Percentiles rank a stretch among this genome's conserved stretches.
These are phyloP conservation scores for Dactylellina haptotyla DNA, from an alignment of 2,329 filamentous ascomycete genomes.

Conservation along the genomic window DNA sequence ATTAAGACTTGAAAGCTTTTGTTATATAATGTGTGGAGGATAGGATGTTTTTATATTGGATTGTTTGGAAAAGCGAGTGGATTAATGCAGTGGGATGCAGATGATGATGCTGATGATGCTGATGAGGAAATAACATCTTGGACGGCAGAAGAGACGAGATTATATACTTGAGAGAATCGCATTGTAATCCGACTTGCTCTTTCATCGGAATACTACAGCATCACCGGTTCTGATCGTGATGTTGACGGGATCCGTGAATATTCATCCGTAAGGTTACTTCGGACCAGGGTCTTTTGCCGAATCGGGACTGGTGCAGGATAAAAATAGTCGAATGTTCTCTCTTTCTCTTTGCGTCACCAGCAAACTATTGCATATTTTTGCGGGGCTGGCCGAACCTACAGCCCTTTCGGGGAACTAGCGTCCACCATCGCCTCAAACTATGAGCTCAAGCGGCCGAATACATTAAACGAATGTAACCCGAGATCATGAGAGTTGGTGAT, in stretches of 20 bases:
- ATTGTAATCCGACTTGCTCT: background rate
- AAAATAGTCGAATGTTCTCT: slow-evolving; percentile 34
- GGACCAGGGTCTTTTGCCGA: slow-evolving; percentile 16
- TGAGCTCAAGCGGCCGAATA: slow-evolving; percentile 27
- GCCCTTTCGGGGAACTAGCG: slow-evolving; percentile 11
- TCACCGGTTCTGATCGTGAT: slow-evolving; percentile 25
- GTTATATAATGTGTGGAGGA: slow-evolving; percentile 1
- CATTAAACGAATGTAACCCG: slow-evolving; percentile 46
- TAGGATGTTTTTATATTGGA: slow-evolving; percentile 19
- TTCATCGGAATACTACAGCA: background rate
- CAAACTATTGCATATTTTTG: slow-evolving; percentile 2
- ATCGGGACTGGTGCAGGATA: slow-evolving; percentile 19
- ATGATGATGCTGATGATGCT: slow-evolving; percentile 24
- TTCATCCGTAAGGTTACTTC: slow-evolving; percentile 43
- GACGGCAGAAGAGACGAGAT: slow-evolving; percentile 7
- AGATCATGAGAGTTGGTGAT: slow-evolving; percentile 39
- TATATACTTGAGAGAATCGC: slow-evolving; percentile 36
- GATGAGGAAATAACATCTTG: background rate
- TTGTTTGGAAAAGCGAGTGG: slow-evolving; percentile 21
- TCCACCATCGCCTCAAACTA: slow-evolving; percentile 4
- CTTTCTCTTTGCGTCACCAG: slow-evolving; percentile 43
- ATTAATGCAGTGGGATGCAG: slow-evolving; percentile 16
- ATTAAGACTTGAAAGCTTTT: background rate
- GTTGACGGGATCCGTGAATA: slow-evolving; percentile 34
- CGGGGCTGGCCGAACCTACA: slow-evolving; percentile 8